A percentile compares a stretch with the other conserved stretches of the same genome.
phyloP scores from a whole-genome alignment of 345 rosid species.

The Euphorbia lathyris region DNA sequence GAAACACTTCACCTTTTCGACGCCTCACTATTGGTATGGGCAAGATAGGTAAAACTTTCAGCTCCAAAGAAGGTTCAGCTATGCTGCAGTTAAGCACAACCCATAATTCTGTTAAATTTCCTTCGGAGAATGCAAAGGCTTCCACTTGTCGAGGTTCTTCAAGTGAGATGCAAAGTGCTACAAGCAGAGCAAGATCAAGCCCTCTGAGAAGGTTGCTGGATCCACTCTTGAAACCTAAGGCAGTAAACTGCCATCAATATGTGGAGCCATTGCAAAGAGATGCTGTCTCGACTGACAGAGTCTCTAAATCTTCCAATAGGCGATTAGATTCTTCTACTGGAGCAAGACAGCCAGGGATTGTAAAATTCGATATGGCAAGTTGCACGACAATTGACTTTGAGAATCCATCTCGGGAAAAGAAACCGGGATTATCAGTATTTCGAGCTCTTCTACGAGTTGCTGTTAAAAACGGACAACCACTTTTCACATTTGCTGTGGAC shows the following conservation, averaged over 20 bases:
- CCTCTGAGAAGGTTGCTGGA: conserved; percentile 83
- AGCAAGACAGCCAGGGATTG: conserved; percentile 35
- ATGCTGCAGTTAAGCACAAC: conserved; percentile 29
- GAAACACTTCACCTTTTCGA: conserved; percentile 77
- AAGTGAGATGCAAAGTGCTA: conserved; percentile 32
- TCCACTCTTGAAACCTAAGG: conserved; percentile 66
- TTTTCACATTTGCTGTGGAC: conserved; percentile 81
- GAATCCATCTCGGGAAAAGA: conserved; percentile 36
- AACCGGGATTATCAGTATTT: conserved; percentile 36
- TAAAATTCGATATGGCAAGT: conserved; percentile 34
- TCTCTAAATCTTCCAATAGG: conserved; percentile 17
- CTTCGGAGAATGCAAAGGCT: conserved; percentile 37
- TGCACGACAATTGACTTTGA: conserved; percentile 33
- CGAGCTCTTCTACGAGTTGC: conserved; percentile 88
- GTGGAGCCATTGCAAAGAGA: conserved; percentile 41
- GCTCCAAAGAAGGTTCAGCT: conserved; percentile 40
- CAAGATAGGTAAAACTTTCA: conserved; percentile 51
- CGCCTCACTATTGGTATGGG: conserved; percentile 54
- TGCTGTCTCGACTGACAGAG: conserved; percentile 31
- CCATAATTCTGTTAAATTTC: conserved; percentile 36
- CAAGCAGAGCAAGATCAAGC: conserved; percentile 60
- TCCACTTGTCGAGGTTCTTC: conserved; percentile 34
- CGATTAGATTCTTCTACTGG: conserved; percentile 3
- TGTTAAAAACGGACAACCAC: conserved; percentile 76
- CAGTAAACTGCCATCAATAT: conserved; percentile 34